These are phyloP conservation scores for Wallacemonas sp. DNA, from an alignment of 208 protist species.

Conservation along the genomic window DNA sequence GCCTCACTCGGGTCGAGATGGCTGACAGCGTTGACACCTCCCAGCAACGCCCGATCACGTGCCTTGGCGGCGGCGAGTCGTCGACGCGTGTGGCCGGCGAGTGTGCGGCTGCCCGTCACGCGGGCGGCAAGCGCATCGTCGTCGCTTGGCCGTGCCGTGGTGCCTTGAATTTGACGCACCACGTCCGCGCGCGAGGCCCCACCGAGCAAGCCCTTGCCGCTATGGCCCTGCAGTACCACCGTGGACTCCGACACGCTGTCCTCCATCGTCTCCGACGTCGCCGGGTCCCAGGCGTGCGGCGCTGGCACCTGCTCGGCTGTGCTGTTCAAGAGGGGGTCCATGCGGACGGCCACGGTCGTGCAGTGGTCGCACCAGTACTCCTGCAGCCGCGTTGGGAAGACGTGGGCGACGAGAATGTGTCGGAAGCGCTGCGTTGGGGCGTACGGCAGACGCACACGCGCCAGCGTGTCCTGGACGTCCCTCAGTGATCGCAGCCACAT, in stretches of 20 bases:
- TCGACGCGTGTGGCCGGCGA: background rate
- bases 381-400: conserved; percentile 58
- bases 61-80: conserved; percentile 10
- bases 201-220: conserved; percentile 23
- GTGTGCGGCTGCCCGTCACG: conserved; percentile 6
- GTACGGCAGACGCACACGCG: conserved; percentile 56
- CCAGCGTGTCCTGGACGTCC: conserved; percentile 72
- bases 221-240: conserved; percentile 19
- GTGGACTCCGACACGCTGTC: conserved; percentile 37
- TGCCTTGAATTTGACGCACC: conserved; percentile 48
- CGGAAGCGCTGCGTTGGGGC: conserved; percentile 35
- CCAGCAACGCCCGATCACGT: background rate
- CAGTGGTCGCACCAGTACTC: conserved; percentile 66
- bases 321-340: conserved; percentile 45
- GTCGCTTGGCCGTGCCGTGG: conserved; percentile 41
- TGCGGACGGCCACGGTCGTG: conserved; percentile 49
- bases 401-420: conserved; percentile 40
- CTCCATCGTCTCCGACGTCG: conserved; percentile 49
- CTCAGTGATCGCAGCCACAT: conserved; percentile 63
- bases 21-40: background rate
- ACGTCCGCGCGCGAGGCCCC: conserved; percentile 5
- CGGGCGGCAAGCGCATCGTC: conserved; percentile 40
- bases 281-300: conserved; percentile 73
- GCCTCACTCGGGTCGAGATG: background rate
- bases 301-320: conserved; percentile 77